Percentiles rank a stretch among this genome's conserved stretches.
These are phyloP conservation scores for Stylonectria norvegica DNA, from an alignment of 2,329 filamentous ascomycete species.

Conservation along the genomic window DNA sequence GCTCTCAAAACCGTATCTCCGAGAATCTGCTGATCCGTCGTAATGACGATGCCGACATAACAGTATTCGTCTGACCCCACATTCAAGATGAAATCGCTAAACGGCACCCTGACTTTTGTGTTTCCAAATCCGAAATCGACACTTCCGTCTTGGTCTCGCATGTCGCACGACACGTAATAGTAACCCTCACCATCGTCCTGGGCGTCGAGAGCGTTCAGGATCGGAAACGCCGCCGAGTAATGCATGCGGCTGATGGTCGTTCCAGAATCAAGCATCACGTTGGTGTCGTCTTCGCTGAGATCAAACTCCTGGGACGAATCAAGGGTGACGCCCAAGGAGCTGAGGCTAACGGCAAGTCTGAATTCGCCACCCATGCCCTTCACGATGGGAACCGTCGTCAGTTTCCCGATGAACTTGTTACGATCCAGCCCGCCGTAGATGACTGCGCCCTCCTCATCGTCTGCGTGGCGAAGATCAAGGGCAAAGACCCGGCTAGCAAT, in stretches of 20 bases:
- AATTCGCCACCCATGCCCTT: constrained; percentile 33
- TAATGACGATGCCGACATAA: constrained; percentile 40
- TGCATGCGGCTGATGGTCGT: constrained; percentile 49
- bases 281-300: constrained; percentile 31
- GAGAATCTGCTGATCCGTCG: constrained; percentile 42
- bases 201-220: constrained; percentile 44
- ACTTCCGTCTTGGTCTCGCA: constrained; percentile 35
- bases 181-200: constrained; percentile 39
- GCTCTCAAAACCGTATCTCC: constrained; percentile 42
- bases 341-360: constrained; percentile 35
- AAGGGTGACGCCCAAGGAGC: constrained; percentile 31
- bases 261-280: constrained; percentile 51
- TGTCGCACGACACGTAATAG: constrained; percentile 43
- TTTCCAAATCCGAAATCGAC: constrained; percentile 48
- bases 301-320: constrained; percentile 21
- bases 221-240: constrained; percentile 36
- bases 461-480: constrained; percentile 47
- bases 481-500: constrained; percentile 50
- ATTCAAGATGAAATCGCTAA: constrained; percentile 50
- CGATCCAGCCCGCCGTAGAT: constrained; percentile 54
- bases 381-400: constrained; percentile 44
- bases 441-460: constrained; percentile 43
- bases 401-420: constrained; percentile 47
- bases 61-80: constrained; percentile 35
- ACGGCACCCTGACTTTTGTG: constrained; percentile 40